Base-by-base conservation (phyloP, 805 yeast species). In the Barnettozyma vustinii region DNA sequence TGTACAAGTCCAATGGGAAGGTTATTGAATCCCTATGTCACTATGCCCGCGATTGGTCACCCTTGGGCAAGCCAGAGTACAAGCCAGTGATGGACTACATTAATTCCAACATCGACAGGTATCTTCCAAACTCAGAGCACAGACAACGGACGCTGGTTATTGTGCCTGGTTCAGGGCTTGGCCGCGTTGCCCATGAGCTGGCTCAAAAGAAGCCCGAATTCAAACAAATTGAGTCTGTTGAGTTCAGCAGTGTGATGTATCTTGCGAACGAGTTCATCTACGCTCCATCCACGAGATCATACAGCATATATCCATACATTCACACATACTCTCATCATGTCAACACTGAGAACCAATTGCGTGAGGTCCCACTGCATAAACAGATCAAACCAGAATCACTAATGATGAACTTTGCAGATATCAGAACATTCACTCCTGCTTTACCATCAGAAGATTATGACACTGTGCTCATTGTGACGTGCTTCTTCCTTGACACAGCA, bases 401-500 rank as follows among this genome's bases (percentile, higher is more conserved):
- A 39, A 54, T 55, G 2, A 60, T 80, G 15, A 71, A 72, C 49
- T 75, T 76, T 48, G 84, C 80, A 15, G 90, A 91, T 64, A 89
- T 92, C 60, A 71, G 80, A 41, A 69, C 71, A 44, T 81, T 84
- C 56, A 62, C 66, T 1, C 47, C 72, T 5, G 57, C 64, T 3
- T 16, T 40, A 18, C 55, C 64, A 4, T 47, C 52, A 9, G 57
- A 59, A 0, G 49, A 58, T 3, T 68, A 70, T 40, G 74, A 76
- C 2, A 74, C 74, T 48, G 67, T 84, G 19, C 75, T 84, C 5
- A 71, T 86, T 1, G 77, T 83, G 4, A 75, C 87, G 0, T 84
- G 84, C 5, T 92, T 85, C 61, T 91, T 92, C 67, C 72, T 92
- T 25, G 98, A 92, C 65, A 92, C 98, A 0, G 97, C 97, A 0